Evolutionary conservation across 805 yeast genomes (phyloP).

Genomic region (Starmerella stigmatis): DNA sequence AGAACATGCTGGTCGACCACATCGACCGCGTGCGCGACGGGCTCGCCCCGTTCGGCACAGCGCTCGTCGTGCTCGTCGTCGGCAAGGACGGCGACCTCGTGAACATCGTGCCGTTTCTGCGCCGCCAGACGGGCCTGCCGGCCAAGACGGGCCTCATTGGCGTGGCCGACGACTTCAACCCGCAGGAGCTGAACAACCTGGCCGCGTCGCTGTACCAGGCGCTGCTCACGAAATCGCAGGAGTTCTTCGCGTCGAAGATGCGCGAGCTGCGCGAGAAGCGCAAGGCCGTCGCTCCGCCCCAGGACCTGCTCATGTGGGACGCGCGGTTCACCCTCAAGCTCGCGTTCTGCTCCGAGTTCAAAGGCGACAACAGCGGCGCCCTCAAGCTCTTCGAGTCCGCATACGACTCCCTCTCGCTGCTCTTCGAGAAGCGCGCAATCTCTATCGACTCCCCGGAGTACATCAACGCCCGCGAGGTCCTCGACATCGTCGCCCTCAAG

Average conservation of each 20-base stretch:
- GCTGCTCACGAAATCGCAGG: constrained; percentile 35
- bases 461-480: constrained; percentile 28
- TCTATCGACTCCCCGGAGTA: constrained; percentile 6
- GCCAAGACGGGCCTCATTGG: constrained; percentile 39
- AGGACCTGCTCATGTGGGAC: constrained; percentile 35
- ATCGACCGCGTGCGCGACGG: constrained; percentile 25
- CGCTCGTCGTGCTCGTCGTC: constrained; percentile 32
- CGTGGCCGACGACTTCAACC: constrained; percentile 34
- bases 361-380: constrained; percentile 40
- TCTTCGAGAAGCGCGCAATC: constrained; percentile 28
- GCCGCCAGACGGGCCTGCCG: constrained; percentile 37
- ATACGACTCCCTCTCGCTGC: constrained; percentile 41
- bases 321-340: constrained; percentile 44
- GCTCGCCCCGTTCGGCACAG: constrained; percentile 29
- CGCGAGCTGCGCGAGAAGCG: constrained; percentile 22
- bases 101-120: constrained; percentile 30
- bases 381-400: constrained; percentile 43
- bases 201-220: constrained; percentile 33
- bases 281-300: constrained; percentile 16
- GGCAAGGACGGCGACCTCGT: constrained; percentile 27
- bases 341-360: constrained; percentile 42
- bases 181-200: constrained; percentile 35
- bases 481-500: constrained; percentile 55
- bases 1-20: constrained; percentile 28
- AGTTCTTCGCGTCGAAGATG: constrained; percentile 32